A percentile compares a stretch with the other conserved stretches of the same genome.
Evolutionary conservation across 2,329 filamentous ascomycete species (phyloP).

Genomic region (Calonectria fujianensis): DNA sequence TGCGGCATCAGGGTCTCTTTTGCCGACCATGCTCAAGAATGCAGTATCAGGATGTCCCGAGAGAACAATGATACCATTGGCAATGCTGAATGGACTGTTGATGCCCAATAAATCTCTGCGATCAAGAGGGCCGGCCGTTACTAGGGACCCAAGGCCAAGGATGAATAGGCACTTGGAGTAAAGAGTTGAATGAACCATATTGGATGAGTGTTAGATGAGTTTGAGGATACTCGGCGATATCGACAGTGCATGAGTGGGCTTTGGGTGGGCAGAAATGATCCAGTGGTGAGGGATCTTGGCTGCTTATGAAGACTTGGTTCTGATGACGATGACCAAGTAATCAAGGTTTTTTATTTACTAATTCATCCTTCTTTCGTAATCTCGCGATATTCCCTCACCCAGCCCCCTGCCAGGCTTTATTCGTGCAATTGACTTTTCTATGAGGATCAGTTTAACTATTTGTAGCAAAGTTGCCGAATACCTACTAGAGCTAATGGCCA

Average conservation of each 20-base stretch:
- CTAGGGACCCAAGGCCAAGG: neutral
- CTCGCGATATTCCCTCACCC: neutral
- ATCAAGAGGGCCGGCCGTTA: neutral
- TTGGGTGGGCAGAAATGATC: neutral
- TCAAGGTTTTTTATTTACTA: no score
- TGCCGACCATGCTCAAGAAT: neutral
- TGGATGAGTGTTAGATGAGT: neutral
- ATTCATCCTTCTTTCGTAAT: no score
- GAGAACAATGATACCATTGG: neutral
- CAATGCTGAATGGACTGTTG: neutral
- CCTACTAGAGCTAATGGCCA: neutral
- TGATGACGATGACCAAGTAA: neutral
- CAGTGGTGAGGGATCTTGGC: neutral
- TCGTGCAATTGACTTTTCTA: neutral
- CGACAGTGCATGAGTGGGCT: neutral
- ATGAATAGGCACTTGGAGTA: neutral
- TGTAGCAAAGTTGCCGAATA: neutral
- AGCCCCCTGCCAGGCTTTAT: neutral
- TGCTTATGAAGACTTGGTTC: neutral
- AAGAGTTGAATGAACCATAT: neutral
- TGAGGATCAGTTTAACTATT: neutral
- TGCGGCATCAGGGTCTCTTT: neutral
- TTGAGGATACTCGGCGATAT: neutral
- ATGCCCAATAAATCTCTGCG: neutral
- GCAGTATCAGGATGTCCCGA: neutral